Base-by-base conservation (phyloP, 176 grass and related monocot species). In the Eragrostis nindensis region DNA sequence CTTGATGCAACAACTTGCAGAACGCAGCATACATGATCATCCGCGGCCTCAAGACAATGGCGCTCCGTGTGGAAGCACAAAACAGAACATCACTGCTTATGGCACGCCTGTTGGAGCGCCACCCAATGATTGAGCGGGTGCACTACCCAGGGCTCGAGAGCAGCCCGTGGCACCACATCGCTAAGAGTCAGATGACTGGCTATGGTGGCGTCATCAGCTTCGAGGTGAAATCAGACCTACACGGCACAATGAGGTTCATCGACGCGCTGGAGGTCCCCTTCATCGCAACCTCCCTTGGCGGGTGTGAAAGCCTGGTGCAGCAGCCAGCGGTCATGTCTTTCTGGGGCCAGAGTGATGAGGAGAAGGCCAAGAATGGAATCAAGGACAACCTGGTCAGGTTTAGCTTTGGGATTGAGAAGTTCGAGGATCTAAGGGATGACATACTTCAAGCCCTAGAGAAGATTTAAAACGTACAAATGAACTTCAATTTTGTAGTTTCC, bases 321-420 rank as follows among this genome's bases (percentile, higher is more conserved):
- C 90, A 89, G 49, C 90, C 90, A 22, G 90, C 83, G 14, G 84
- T 92, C 70, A 89, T 92, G 90, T 89, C 90, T 43, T 92, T 84
- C 32, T 53, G 22, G 83, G 75, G 56, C 3, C 7, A 53, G 4
- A 66, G 47, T 80, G 38, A 87, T 0, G 65, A 80, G 11, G 87
- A 87, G 55, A 89, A 88, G 42, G 81, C 70, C 6, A 78, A 81
- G 16, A 89, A 85, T 21, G 84, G 81, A 12, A 89, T 89, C 72
- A 89, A 79, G 71, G 87, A 89, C 32, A 89, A 81, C 42, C 53
- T 92, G 45, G 80, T 89, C 10, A 77, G 90, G 66, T 84, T 92
- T 30, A 93, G 87, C 46, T 90, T 93, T 25, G 87, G 91, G 7
- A 83, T 93, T 21, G 91, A 93, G 60, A 88, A 74, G 21, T 90